Conservation (phyloP, 352 stramenopile genomes). For the Detonula confervacea region DNA sequence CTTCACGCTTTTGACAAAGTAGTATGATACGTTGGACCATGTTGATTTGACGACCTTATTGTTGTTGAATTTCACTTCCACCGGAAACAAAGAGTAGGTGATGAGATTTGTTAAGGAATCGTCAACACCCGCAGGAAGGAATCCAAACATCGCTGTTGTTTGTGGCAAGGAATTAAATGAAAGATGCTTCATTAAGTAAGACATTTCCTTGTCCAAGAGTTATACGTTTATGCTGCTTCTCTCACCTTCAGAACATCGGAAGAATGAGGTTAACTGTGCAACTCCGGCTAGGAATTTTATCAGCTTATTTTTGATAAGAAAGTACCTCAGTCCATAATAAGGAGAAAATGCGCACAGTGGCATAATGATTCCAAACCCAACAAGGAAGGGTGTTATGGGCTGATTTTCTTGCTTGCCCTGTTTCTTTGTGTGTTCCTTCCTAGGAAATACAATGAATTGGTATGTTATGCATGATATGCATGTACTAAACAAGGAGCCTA, state of each 20-base stretch:
- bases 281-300: conserved; percentile 61
- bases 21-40: conserved; percentile 19
- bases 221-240: conserved; percentile 6
- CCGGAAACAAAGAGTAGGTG: conserved; percentile 61
- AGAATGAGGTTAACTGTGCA: conserved; percentile 46
- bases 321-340: conserved; percentile 54
- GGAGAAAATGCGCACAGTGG: conserved; percentile 56
- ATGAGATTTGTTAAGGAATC: conserved; percentile 64
- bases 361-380: conserved; percentile 74
- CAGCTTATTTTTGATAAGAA: conserved; percentile 63
- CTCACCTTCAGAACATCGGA: conserved; percentile 61
- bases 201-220: not conserved
- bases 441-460: conserved; percentile 53
- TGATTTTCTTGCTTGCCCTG: not conserved
- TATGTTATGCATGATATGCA: conserved; percentile 41
- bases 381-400: conserved; percentile 25
- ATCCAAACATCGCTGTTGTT: conserved; percentile 69
- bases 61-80: conserved; percentile 56
- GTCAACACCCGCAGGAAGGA: conserved; percentile 59
- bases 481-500: conserved; percentile 24
- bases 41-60: conserved; percentile 38
- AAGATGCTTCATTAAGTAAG: conserved; percentile 7
- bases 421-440: conserved; percentile 27
- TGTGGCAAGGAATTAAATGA: not conserved
- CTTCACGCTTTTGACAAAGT: conserved; percentile 28